phyloP scores from a whole-genome alignment of 768 basidiomycete species.

The Amanita pallidorosea region DNA sequence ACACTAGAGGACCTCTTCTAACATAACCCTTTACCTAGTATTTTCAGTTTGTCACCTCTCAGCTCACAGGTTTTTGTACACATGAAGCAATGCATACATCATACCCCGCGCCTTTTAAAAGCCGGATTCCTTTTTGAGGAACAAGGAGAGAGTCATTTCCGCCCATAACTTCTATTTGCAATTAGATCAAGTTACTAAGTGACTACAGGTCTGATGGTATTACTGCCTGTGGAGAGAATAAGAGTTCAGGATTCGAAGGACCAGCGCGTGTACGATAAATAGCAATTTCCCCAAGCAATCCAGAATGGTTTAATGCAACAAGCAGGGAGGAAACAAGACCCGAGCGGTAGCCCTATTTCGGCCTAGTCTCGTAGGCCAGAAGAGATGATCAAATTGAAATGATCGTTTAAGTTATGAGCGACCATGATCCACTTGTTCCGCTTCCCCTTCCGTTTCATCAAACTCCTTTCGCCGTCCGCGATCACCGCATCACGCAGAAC shows the following conservation, averaged over 20 bases:
- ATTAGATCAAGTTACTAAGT: too few species aligned
- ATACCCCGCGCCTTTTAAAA: background rate
- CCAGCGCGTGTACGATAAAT: too few species aligned
- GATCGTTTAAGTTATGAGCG: background rate
- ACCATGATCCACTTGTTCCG: background rate
- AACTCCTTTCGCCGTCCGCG: background rate
- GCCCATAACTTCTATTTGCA: too few species aligned
- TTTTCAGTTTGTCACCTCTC: background rate
- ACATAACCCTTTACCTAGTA: slow-evolving; percentile 7
- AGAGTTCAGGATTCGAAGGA: too few species aligned
- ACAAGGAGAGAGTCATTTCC: too few species aligned
- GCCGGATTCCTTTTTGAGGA: background rate
- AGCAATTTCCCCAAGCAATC: background rate
- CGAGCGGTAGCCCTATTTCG: background rate
- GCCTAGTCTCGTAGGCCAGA: background rate
- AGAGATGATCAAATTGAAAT: background rate
- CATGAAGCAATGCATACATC: background rate
- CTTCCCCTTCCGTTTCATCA: background rate
- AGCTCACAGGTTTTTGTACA: slow-evolving; percentile 4
- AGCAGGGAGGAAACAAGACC: background rate
- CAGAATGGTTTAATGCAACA: background rate
- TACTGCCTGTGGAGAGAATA: too few species aligned
- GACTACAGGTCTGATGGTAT: too few species aligned
- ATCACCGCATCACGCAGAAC: background rate
- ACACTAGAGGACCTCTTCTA: slow-evolving; percentile 90